Evolutionary conservation across 805 yeast genomes (phyloP), one percentile per base, ranked within the genome.

Genomic region (Lipomyces chichibuensis): DNA sequence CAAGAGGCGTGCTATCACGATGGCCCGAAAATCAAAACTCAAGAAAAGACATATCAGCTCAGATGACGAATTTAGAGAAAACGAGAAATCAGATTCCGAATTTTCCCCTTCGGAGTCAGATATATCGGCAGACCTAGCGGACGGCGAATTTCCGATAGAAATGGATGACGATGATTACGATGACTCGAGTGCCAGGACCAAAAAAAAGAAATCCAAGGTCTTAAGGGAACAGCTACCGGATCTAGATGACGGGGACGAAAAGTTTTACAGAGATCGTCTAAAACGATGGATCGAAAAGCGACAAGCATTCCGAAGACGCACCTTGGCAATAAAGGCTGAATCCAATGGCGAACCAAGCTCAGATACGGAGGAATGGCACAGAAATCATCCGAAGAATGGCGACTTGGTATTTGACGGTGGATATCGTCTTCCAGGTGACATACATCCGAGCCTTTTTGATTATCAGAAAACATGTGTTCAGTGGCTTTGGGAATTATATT

Each of bases 401-500:
- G 97, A 92, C 76, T 93, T 96, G 0, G 81, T 84, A 6, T 78
- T 94, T 4, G 89, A 91, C 74, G 85, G 84, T 51, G 85, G 84
- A 8, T 92, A 88, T 77, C 84, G 80, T 66, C 81, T 95, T 0
- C 98, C 99, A 0, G 98, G 98, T 2, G 98, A 94, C 71, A 87
- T 95, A 0, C 92, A 89, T 77, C 88, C 95, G 0, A 84, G 92
- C 3, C 79, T 95, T 14, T 95, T 95, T 74, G 97, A 91, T 70
- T 95, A 95, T 76, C 99, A 95, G 74, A 91, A 91, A 74, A 95
- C 98, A 0, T 92, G 98, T 69, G 98, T 95, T 0, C 97, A 95
- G 74, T 94, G 99, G 99, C 84, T 95, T 1, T 93, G 96, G 88
- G 99, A 95, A 75, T 80, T 95, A n/a, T 88, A 90, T 74, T 83